Percentiles rank a stretch among this genome's conserved stretches.
Evolutionary conservation across 2,329 filamentous ascomycete genomes (phyloP).

Genomic region (Verticillium nonalfalfae): DNA sequence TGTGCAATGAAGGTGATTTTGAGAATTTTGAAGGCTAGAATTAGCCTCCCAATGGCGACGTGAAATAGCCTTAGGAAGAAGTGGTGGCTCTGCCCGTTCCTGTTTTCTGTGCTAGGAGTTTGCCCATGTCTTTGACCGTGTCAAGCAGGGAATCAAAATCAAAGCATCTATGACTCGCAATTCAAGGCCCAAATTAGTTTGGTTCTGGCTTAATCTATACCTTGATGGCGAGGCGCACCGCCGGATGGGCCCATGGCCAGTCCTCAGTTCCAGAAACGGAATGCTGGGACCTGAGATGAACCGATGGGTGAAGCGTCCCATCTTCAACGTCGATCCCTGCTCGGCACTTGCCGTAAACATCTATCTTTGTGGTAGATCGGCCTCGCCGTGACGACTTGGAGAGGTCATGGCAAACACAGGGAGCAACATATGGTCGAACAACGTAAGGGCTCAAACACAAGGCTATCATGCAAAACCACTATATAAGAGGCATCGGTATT

Average conservation of each 20-base stretch:
- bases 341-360: neutral
- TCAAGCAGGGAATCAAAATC: neutral
- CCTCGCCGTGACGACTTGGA: neutral
- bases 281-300: neutral
- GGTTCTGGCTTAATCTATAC: neutral
- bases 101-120: neutral
- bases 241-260: neutral
- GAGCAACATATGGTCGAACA: neutral
- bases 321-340: neutral
- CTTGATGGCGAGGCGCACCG: neutral
- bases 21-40: too few species aligned
- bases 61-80: too few species aligned
- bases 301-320: neutral
- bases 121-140: neutral
- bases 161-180: neutral
- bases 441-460: neutral
- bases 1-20: too few species aligned
- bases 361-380: neutral
- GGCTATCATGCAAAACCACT: neutral
- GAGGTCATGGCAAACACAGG: neutral
- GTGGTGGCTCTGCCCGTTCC: too few species aligned
- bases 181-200: neutral
- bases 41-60: too few species aligned
- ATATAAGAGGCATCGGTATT: neutral
- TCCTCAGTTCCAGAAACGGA: neutral